These are phyloP conservation scores for Pythium myriotylum DNA, from an alignment of 352 stramenopile genomes.

Conservation along the genomic window DNA sequence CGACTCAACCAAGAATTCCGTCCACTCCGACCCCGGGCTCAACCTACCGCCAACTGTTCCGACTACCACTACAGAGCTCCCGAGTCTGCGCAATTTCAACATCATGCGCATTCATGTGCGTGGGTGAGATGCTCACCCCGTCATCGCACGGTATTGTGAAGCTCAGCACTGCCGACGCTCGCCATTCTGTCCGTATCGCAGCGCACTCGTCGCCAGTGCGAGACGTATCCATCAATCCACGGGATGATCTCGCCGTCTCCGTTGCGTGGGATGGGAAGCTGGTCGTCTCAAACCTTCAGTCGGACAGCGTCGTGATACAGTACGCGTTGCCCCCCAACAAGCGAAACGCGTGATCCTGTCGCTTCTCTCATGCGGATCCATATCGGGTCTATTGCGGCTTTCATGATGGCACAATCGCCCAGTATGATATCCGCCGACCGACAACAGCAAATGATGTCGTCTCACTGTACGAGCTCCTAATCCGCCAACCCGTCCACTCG, in stretches of 20 bases:
- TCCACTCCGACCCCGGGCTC: not conserved
- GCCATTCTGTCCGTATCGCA: conserved; percentile 29
- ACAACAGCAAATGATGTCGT: not conserved
- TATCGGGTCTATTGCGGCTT: conserved; percentile 28
- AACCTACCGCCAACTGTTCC: conserved; percentile 49
- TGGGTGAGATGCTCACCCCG: conserved; percentile 43
- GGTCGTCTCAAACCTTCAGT: conserved; percentile 44
- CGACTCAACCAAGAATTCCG: conserved; percentile 1
- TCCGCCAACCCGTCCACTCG: conserved; percentile 24
- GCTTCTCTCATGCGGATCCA: conserved; percentile 19
- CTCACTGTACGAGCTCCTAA: conserved; percentile 11
- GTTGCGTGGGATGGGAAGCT: conserved; percentile 69
- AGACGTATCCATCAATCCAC: conserved; percentile 50
- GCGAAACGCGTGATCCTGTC: conserved; percentile 41
- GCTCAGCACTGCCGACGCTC: conserved; percentile 42
- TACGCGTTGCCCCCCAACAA: conserved; percentile 36
- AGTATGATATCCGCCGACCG: conserved; percentile 27
- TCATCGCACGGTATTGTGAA: conserved; percentile 46
- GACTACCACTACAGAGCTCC: conserved; percentile 37
- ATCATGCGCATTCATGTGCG: conserved; percentile 52
- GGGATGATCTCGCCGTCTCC: conserved; percentile 41
- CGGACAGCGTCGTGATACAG: conserved; percentile 45
- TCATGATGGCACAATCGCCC: conserved; percentile 20
- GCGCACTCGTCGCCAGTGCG: conserved; percentile 55
- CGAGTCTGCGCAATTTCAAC: conserved; percentile 59